phyloP scores from a whole-genome alignment of 371 early-diverging fungal species.

The Gilbertella persicaria region DNA sequence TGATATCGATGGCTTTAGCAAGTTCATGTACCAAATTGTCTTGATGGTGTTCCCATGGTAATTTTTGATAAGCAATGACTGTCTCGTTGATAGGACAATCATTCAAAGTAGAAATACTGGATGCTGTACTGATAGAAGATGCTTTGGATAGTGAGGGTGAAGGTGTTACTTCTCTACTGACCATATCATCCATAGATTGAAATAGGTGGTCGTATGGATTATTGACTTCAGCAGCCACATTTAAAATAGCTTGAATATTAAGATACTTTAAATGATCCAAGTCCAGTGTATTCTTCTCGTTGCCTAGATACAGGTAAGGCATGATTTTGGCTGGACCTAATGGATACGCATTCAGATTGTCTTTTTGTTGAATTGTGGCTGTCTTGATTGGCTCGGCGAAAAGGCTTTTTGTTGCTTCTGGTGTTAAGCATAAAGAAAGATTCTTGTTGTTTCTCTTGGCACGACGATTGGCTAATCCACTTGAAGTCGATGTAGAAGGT shows the following conservation, averaged over 20 bases:
- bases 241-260: conserved; percentile 65
- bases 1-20: conserved; percentile 67
- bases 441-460: conserved; percentile 37
- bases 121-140: conserved; percentile 31
- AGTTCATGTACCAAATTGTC: conserved; percentile 68
- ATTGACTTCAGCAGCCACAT: conserved; percentile 79
- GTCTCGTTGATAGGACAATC: neutral
- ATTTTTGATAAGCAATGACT: conserved; percentile 54
- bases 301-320: conserved; percentile 73
- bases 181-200: conserved; percentile 27
- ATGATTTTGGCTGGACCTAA: conserved; percentile 62
- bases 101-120: conserved; percentile 21
- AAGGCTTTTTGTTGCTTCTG: conserved; percentile 12
- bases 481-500: conserved; percentile 5
- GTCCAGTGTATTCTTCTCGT: conserved; percentile 60
- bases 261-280: conserved; percentile 39
- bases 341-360: conserved; percentile 39
- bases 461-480: conserved; percentile 12
- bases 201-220: conserved; percentile 39
- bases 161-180: conserved; percentile 15
- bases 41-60: conserved; percentile 82
- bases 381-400: conserved; percentile 16
- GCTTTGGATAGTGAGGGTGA: conserved; percentile 40
- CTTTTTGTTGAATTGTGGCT: conserved; percentile 7
- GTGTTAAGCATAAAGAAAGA: conserved; percentile 32